Percentiles rank a stretch among this genome's conserved stretches.
Evolutionary conservation across 2,329 filamentous ascomycete genomes (phyloP).

Genomic region (Davidsoniella australis): DNA sequence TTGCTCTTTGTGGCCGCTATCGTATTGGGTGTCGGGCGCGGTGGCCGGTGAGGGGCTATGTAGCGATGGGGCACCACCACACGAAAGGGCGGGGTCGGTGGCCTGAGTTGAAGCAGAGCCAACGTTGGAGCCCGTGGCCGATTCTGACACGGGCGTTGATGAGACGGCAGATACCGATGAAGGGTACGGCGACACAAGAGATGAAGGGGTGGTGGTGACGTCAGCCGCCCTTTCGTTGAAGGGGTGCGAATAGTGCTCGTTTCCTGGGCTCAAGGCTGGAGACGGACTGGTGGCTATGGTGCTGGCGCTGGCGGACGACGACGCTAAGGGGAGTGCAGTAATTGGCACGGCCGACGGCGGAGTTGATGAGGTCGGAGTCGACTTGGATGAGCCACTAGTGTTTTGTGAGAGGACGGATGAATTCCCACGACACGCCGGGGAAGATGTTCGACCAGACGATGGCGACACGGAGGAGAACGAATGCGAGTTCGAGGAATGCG

Average conservation of each 20-base stretch:
- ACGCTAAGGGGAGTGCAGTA: not conserved
- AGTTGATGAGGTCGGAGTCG: not conserved
- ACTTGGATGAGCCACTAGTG: not conserved
- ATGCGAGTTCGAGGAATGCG: not conserved
- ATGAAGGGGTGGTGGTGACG: too few relatives aligned
- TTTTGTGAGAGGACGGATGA: not conserved
- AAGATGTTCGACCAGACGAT: not conserved
- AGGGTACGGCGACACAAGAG: too few relatives aligned
- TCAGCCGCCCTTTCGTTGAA: too few relatives aligned
- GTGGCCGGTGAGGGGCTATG: slow-evolving; percentile 1
- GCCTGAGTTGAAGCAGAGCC: slow-evolving; percentile 7
- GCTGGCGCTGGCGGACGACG: not conserved
- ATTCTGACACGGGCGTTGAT: not conserved
- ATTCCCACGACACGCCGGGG: not conserved
- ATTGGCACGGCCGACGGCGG: not conserved
- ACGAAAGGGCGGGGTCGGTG: slow-evolving; percentile 3
- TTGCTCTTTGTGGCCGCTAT: not conserved
- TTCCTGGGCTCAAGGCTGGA: not conserved
- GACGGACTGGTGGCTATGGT: not conserved
- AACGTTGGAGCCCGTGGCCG: slow-evolving; percentile 1
- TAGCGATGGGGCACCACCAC: not conserved
- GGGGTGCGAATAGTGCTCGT: not conserved
- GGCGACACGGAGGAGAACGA: not conserved
- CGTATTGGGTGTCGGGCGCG: not conserved
- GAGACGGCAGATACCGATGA: not conserved